Conservation (phyloP, 108 stramenopile species). For the Skeletonema costatum region DNA sequence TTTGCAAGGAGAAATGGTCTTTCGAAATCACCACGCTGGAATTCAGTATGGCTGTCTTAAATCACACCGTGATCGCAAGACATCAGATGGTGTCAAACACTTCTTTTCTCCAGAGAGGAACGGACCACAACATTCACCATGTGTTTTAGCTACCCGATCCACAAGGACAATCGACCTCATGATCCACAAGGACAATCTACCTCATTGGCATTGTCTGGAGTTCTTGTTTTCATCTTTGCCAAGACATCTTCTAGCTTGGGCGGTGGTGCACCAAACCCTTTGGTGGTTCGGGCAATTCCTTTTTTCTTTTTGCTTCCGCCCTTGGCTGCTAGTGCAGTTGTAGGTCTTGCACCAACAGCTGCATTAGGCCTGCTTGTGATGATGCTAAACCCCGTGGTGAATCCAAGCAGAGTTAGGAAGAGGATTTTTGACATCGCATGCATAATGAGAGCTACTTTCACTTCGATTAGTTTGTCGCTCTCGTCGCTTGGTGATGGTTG, state of each 20-base stretch:
- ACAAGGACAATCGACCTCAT: too few relatives aligned
- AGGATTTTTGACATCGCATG: not conserved
- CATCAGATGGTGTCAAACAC: conserved; percentile 41
- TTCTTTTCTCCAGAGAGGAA: conserved; percentile 40
- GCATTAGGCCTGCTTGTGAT: not conserved
- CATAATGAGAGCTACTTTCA: too few relatives aligned
- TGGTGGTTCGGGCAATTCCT: conserved; percentile 12
- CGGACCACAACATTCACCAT: conserved; percentile 64
- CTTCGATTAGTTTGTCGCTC: too few relatives aligned
- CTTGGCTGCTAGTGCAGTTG: conserved; percentile 3
- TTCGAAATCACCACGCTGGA: too few relatives aligned
- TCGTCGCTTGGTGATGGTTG: too few relatives aligned
- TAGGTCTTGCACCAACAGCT: not conserved
- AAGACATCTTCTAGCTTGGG: conserved; percentile 53
- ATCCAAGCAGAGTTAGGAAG: not conserved
- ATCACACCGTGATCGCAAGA: conserved; percentile 67
- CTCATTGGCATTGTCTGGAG: conserved; percentile 54
- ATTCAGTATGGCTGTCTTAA: too few relatives aligned
- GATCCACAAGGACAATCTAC: conserved; percentile 61
- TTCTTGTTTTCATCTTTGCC: conserved; percentile 54
- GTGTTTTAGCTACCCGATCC: conserved; percentile 37
- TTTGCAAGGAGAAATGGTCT: too few relatives aligned
- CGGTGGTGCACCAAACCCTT: conserved; percentile 72
- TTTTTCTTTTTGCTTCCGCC: conserved; percentile 23
- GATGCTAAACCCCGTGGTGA: not conserved